These are phyloP conservation scores for Lachancea mirantina DNA, from an alignment of 805 yeast genomes.

Conservation along the genomic window DNA sequence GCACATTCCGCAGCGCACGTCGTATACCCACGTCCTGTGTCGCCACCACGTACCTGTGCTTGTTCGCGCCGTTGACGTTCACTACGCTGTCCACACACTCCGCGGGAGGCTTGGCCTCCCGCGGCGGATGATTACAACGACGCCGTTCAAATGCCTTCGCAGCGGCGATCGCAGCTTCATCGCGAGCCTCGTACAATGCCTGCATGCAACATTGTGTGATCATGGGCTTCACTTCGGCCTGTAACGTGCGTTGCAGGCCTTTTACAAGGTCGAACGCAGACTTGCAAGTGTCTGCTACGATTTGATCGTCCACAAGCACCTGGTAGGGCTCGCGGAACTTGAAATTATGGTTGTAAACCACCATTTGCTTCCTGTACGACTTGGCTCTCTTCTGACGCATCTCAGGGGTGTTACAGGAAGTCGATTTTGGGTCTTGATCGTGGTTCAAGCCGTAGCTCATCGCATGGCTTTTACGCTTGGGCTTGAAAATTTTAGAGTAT, in stretches of 20 bases:
- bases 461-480: no score
- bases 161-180: constrained; percentile 68
- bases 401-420: not conserved
- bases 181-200: constrained; percentile 62
- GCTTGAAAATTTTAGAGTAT: no score
- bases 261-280: constrained; percentile 73
- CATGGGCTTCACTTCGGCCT: constrained; percentile 81
- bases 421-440: no score
- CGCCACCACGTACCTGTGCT: constrained; percentile 86
- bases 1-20: constrained; percentile 58
- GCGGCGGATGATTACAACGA: constrained; percentile 77
- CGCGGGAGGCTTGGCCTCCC: constrained; percentile 52
- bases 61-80: constrained; percentile 65
- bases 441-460: no score
- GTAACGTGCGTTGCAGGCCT: constrained; percentile 74
- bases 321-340: constrained; percentile 93
- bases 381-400: constrained; percentile 98
- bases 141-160: constrained; percentile 87
- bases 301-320: constrained; percentile 74
- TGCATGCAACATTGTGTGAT: constrained; percentile 95
- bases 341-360: constrained; percentile 75
- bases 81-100: constrained; percentile 75
- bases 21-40: constrained; percentile 71
- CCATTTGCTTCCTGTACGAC: constrained; percentile 87
- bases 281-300: constrained; percentile 57